phyloP scores from a whole-genome alignment of 805 yeast genomes.

The Candida ovalis region DNA sequence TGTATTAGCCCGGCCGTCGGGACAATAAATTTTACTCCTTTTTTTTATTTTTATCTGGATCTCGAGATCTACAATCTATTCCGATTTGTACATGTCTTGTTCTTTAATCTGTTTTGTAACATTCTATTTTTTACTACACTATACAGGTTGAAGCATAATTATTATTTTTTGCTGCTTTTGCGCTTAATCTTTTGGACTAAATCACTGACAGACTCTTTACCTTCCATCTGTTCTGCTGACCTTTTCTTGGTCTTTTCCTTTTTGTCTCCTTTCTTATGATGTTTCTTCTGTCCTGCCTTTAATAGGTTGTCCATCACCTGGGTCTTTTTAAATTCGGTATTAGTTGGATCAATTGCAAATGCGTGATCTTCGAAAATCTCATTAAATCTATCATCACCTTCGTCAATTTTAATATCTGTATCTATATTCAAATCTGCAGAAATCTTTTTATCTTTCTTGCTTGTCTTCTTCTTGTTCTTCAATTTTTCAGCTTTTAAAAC shows the following conservation, averaged over 20 bases:
- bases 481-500: constrained; percentile 70
- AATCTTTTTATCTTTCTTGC: constrained; percentile 47
- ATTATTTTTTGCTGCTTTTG: background rate
- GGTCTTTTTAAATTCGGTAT: constrained; percentile 86
- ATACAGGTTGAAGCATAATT: too few relatives aligned
- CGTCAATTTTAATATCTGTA: constrained; percentile 55
- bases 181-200: constrained; percentile 51
- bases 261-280: constrained; percentile 20
- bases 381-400: constrained; percentile 79
- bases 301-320: constrained; percentile 80
- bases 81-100: too few relatives aligned
- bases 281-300: constrained; percentile 65
- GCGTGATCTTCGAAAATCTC: constrained; percentile 82
- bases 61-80: too few relatives aligned
- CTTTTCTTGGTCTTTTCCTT: constrained; percentile 19
- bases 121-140: too few relatives aligned
- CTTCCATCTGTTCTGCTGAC: constrained; percentile 6
- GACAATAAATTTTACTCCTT: too few relatives aligned
- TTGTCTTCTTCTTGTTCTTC: constrained; percentile 46
- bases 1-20: too few relatives aligned
- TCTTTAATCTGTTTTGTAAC: too few relatives aligned
- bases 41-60: too few relatives aligned
- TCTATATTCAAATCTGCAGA: constrained; percentile 40
- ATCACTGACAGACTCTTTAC: constrained; percentile 11
- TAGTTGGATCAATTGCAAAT: constrained; percentile 91